These are phyloP conservation scores for Vitis hybrid DNA, from an alignment of 177 flowering plant genomes.

Conservation along the genomic window DNA sequence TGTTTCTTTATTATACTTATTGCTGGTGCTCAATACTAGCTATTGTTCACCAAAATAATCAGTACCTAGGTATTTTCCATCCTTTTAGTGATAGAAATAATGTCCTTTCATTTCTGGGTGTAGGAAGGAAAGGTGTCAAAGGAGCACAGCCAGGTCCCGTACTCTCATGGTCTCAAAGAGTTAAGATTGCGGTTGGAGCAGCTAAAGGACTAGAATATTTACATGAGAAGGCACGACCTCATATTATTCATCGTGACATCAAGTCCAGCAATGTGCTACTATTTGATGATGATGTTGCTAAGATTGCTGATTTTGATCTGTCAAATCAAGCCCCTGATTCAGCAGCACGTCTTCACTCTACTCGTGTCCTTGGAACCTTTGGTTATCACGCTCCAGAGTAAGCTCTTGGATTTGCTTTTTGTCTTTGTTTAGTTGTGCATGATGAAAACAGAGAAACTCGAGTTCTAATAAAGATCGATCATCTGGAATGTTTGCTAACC, in stretches of 20 bases:
- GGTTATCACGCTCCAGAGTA: constrained; percentile 91
- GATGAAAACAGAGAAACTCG: background rate
- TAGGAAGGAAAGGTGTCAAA: constrained; percentile 70
- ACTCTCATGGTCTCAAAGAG: constrained; percentile 75
- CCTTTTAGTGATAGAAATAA: too few relatives aligned
- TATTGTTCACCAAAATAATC: too few relatives aligned
- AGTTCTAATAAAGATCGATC: background rate
- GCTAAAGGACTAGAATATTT: constrained; percentile 80
- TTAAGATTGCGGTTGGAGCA: constrained; percentile 80
- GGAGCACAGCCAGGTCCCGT: constrained; percentile 75
- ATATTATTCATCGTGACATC: constrained; percentile 62
- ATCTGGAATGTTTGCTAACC: background rate
- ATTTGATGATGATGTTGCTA: constrained; percentile 67
- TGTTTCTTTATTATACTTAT: too few relatives aligned
- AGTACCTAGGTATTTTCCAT: too few relatives aligned
- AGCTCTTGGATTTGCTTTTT: constrained; percentile 20
- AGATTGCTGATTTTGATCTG: constrained; percentile 76
- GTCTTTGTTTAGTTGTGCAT: background rate
- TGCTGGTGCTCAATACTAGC: too few relatives aligned
- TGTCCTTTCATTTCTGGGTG: constrained; percentile 2
- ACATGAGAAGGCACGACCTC: constrained; percentile 68
- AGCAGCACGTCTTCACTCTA: constrained; percentile 83
- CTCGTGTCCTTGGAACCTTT: constrained; percentile 81
- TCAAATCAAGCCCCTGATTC: constrained; percentile 74
- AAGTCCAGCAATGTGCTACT: constrained; percentile 68